Conservation (phyloP, 1,139 yeast species). For the Lizanozyma gosingica region DNA sequence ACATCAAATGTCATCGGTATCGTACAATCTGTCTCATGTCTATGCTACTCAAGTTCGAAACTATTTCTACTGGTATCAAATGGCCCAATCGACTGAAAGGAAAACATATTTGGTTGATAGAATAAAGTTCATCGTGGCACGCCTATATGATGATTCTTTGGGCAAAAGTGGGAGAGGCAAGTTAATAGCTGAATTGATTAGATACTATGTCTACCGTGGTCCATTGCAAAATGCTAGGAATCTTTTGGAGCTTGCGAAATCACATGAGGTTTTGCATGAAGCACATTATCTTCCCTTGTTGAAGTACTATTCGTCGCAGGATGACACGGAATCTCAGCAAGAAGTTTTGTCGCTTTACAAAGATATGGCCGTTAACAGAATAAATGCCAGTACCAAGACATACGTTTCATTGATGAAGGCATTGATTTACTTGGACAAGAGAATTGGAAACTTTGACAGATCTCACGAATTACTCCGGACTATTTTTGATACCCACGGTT, state of each 20-base stretch:
- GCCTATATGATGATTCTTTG: not conserved
- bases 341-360: slow-evolving; percentile 27
- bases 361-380: slow-evolving; percentile 26
- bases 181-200: not conserved
- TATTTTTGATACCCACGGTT: slow-evolving; percentile 25
- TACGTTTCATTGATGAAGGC: slow-evolving; percentile 35
- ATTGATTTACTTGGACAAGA: slow-evolving; percentile 28
- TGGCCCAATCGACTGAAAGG: not conserved
- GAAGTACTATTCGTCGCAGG: slow-evolving; percentile 13
- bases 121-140: not conserved
- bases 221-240: slow-evolving; percentile 5
- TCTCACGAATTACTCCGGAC: slow-evolving; percentile 23
- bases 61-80: slow-evolving; percentile 19
- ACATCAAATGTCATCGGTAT: slow-evolving; percentile 19
- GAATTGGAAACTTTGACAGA: slow-evolving; percentile 11
- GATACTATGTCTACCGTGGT: not conserved
- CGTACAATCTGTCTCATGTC: slow-evolving; percentile 22
- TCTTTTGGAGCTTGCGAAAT: slow-evolving; percentile 10
- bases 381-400: slow-evolving; percentile 25
- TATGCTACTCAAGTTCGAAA: slow-evolving; percentile 24
- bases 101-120: not conserved
- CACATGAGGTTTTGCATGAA: slow-evolving; percentile 13
- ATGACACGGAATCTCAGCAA: slow-evolving; percentile 20
- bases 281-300: slow-evolving; percentile 24
- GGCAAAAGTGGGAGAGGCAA: not conserved